These are phyloP conservation scores for Cercis canadensis DNA, from an alignment of 306 rosid genomes.

Conservation along the genomic window DNA sequence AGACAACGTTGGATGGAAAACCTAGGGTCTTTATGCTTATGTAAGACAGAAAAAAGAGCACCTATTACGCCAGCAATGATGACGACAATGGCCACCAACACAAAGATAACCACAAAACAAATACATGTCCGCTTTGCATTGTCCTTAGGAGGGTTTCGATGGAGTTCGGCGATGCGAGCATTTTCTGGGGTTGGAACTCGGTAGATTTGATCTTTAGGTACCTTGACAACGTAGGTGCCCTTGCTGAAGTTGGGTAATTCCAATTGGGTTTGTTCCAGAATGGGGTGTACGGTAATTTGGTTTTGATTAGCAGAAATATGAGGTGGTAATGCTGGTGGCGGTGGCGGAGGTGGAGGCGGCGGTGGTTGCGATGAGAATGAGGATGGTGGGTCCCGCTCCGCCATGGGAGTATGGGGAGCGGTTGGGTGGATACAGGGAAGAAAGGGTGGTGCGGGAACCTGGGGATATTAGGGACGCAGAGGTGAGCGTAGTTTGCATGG, in stretches of 20 bases:
- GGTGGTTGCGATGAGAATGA: background rate
- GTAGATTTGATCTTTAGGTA: constrained; percentile 77
- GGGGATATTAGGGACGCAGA: constrained; percentile 26
- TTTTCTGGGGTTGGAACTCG: constrained; percentile 62
- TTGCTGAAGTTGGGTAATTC: background rate
- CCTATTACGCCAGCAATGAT: constrained; percentile 30
- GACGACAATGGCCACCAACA: constrained; percentile 10
- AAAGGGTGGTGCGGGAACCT: background rate
- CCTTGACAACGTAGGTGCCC: constrained; percentile 62
- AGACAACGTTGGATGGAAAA: too few relatives aligned
- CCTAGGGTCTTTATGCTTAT: constrained; percentile 35
- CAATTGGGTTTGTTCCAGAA: background rate
- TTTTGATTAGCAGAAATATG: background rate
- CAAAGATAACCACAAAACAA: constrained; percentile 17
- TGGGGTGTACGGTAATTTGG: background rate
- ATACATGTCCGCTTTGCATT: background rate
- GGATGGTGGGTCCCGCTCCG: constrained; percentile 59
- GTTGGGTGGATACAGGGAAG: constrained; percentile 21
- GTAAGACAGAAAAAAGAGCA: constrained; percentile 22
- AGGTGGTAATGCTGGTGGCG: background rate
- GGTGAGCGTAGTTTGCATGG: constrained; percentile 31
- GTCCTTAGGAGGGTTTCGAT: background rate
- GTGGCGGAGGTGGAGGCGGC: background rate
- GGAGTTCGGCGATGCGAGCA: constrained; percentile 45
- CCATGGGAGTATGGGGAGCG: constrained; percentile 73